Conservation (phyloP, 768 basidiomycete genomes). For the Harrya chromipes region DNA sequence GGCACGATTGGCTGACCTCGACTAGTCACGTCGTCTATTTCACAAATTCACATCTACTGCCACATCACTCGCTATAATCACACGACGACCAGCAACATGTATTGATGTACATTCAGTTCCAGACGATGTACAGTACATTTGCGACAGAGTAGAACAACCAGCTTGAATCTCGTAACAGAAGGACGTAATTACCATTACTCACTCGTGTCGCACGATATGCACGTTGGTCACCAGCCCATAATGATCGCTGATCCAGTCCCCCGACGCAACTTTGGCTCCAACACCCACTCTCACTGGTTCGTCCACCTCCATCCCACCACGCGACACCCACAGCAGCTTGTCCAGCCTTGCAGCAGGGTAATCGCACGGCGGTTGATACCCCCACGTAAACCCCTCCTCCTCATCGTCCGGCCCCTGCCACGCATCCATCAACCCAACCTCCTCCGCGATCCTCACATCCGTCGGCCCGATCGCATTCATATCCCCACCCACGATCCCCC, state of each 20-base stretch:
- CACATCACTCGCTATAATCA: conserved; percentile 12
- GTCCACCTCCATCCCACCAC: conserved; percentile 49
- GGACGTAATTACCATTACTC: background rate
- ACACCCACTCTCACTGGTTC: conserved; percentile 56
- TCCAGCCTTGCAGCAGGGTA: conserved; percentile 59
- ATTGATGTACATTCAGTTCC: too few relatives aligned
- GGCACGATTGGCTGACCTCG: background rate
- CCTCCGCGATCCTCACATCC: conserved; percentile 42
- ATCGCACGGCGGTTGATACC: conserved; percentile 49
- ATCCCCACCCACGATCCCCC: conserved; percentile 66
- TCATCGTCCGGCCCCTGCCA: conserved; percentile 48
- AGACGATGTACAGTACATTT: background rate
- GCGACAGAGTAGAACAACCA: too few relatives aligned
- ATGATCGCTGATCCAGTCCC: conserved; percentile 65
- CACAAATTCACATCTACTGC: too few relatives aligned
- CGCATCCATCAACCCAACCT: conserved; percentile 55
- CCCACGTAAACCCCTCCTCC: conserved; percentile 62
- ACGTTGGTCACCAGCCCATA: conserved; percentile 51
- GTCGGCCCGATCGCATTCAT: conserved; percentile 61
- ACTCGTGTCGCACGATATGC: conserved; percentile 20
- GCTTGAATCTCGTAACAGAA: background rate
- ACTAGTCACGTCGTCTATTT: too few relatives aligned
- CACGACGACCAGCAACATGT: background rate
- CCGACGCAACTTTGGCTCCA: conserved; percentile 42
- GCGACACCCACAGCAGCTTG: conserved; percentile 57